A percentile compares a stretch with the other conserved stretches of the same genome.
Conservation (phyloP, 352 stramenopile species). For the Phytophthora fragariae region DNA sequence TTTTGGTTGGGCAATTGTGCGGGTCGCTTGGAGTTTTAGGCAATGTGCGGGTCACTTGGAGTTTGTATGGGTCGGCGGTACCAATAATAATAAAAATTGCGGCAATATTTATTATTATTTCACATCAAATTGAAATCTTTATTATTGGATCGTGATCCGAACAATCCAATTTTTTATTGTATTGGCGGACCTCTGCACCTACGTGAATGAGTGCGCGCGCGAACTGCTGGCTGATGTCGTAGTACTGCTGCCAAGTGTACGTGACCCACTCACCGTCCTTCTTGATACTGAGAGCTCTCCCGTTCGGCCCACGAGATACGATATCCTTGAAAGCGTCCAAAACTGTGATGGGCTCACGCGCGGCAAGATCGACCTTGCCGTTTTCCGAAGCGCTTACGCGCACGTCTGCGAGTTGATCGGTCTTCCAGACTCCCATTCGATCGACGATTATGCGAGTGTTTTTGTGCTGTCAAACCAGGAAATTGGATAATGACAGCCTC, state of each 20-base stretch:
- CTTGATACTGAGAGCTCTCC: conserved; percentile 52
- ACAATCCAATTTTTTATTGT: too few species aligned
- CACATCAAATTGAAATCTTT: too few species aligned
- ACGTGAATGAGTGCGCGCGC: conserved; percentile 80
- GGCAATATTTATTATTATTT: too few species aligned
- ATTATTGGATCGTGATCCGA: too few species aligned
- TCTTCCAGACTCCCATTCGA: conserved; percentile 35
- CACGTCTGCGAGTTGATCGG: background rate
- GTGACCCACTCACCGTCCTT: conserved; percentile 54
- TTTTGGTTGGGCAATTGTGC: too few species aligned
- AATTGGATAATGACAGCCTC: conserved; percentile 25
- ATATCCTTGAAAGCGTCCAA: conserved; percentile 49
- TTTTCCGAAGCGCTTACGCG: conserved; percentile 1
- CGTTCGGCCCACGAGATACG: conserved; percentile 33
- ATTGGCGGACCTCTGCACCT: conserved; percentile 26
- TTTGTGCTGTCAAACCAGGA: background rate
- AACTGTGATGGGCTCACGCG: conserved; percentile 48
- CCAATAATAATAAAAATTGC: too few species aligned
- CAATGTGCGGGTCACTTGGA: too few species aligned
- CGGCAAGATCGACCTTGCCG: conserved; percentile 29
- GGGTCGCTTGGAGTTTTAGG: too few species aligned
- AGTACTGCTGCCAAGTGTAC: conserved; percentile 83
- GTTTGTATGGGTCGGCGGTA: too few species aligned
- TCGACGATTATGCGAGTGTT: background rate
- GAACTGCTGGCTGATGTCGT: conserved; percentile 66